A percentile compares a stretch with the other conserved stretches of the same genome.
Conservation (phyloP, 2,329 filamentous ascomycete genomes). For the Alternaria sp. region DNA sequence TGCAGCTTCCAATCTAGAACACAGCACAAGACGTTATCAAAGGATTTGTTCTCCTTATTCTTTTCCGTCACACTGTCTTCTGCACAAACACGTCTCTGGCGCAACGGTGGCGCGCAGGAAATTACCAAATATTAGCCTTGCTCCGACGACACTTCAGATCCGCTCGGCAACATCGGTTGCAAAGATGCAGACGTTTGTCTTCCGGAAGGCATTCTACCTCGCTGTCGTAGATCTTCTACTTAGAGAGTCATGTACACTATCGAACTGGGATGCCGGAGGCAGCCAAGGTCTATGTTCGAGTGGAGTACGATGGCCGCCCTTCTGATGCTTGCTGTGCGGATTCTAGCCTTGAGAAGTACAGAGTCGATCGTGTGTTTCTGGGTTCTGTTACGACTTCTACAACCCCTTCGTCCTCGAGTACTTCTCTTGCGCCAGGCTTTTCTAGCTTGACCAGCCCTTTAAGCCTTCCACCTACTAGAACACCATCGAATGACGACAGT, state of each 20-base stretch:
- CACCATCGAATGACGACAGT: background rate
- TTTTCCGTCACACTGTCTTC: background rate
- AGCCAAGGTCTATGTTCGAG: background rate
- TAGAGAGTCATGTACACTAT: background rate
- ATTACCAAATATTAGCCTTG: background rate
- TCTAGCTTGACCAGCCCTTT: background rate
- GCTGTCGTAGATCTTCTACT: background rate
- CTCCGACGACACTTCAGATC: slow-evolving; percentile 4
- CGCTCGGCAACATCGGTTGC: slow-evolving; percentile 2
- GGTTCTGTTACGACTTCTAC: background rate
- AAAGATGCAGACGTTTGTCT: background rate
- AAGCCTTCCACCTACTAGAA: background rate
- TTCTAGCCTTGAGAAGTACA: background rate
- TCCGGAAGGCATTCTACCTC: background rate
- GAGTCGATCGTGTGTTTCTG: background rate
- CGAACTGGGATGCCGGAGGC: background rate
- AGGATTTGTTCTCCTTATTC: background rate
- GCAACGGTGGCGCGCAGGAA: background rate
- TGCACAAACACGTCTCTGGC: background rate
- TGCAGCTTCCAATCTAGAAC: background rate
- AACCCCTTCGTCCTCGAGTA: background rate
- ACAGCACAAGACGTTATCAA: background rate
- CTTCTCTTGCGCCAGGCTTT: background rate
- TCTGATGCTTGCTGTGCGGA: background rate
- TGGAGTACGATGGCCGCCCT: background rate